Base-by-base conservation (phyloP, 2,329 filamentous ascomycete genomes). In the Lasiodiplodia citricola region DNA sequence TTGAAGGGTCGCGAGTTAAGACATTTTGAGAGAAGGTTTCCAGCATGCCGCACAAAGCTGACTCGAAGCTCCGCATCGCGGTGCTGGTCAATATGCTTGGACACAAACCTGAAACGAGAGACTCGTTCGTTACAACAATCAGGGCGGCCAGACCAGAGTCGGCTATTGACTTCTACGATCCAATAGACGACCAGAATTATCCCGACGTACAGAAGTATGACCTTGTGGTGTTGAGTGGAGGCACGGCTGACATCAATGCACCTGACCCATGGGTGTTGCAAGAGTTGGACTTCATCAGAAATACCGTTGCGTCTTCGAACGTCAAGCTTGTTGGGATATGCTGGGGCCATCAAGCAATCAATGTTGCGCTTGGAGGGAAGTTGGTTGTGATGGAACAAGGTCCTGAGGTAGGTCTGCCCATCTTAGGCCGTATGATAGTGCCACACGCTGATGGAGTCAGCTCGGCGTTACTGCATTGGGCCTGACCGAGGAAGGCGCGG, bases 281-380 rank as follows among this genome's bases (percentile, higher is more conserved):
- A 50, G 51, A 64, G 50, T 23, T 68, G 25, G 57, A 68, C 4
- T 68, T 68, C 28, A 31, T 68, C 10, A 16, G 58, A 38, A 28
- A 13, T 21, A 47, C n/a, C 1, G 50, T 68, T 25, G 57, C 57
- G 13, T 50, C 52, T 18, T 58, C 65, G 14, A 52, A 47, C n/a
- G 25, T 56, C 23, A 68, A 68, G 7, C 25, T 68, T 4, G 50
- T 68, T 8, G 67, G 67, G 11, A 56, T 68, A 16, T 68, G 67
- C 38, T 68, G 67, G 67, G 67, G 67, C 25, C 67, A 68, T 51
- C 67, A 68, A 28, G 67, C 67, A 11, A 56, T 68, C 37, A 21
- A 68, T 11, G 58, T 68, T 13, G 67, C 67, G 18, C 50, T 68
- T 31, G 67, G 67, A 5, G 58, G 67, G 11, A 63, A 60, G 14